Conservation (phyloP, 805 yeast species). For the Kuraishia borneana region DNA sequence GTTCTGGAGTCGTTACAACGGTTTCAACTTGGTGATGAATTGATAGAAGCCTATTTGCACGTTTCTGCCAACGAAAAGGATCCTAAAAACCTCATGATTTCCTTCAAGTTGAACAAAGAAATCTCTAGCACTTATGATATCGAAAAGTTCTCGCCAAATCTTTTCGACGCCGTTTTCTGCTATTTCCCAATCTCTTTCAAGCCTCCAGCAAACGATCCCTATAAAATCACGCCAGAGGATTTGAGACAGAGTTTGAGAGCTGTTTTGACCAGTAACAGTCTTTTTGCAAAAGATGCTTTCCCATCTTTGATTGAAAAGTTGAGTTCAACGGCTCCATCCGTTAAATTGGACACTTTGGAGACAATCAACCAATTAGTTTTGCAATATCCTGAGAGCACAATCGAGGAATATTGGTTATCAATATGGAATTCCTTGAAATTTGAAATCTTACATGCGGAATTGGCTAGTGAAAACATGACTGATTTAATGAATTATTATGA, state of each 20-base stretch:
- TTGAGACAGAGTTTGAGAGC: conserved; percentile 50
- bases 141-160: conserved; percentile 38
- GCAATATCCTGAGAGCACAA: conserved; percentile 34
- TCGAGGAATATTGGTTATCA: conserved; percentile 54
- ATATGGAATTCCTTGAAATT: conserved; percentile 85
- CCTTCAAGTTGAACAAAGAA: conserved; percentile 44
- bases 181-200: conserved; percentile 94
- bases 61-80: conserved; percentile 87
- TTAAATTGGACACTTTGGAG: conserved; percentile 61
- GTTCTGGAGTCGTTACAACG: conserved; percentile 27
- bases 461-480: conserved; percentile 16
- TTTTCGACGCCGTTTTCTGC: conserved; percentile 86
- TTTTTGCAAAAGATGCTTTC: conserved; percentile 62
- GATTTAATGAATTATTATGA: conserved; percentile 17
- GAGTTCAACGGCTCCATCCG: conserved; percentile 61
- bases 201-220: conserved; percentile 86
- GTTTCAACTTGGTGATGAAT: conserved; percentile 24
- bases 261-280: conserved; percentile 49
- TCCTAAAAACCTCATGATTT: conserved; percentile 71
- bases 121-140: conserved; percentile 34
- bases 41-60: conserved; percentile 48
- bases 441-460: conserved; percentile 75
- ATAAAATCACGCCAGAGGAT: conserved; percentile 65
- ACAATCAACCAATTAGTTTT: conserved; percentile 50
- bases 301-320: conserved; percentile 73